phyloP scores from a whole-genome alignment of 1,284 basidiomycete genomes.

The Puccinia novopanici region DNA sequence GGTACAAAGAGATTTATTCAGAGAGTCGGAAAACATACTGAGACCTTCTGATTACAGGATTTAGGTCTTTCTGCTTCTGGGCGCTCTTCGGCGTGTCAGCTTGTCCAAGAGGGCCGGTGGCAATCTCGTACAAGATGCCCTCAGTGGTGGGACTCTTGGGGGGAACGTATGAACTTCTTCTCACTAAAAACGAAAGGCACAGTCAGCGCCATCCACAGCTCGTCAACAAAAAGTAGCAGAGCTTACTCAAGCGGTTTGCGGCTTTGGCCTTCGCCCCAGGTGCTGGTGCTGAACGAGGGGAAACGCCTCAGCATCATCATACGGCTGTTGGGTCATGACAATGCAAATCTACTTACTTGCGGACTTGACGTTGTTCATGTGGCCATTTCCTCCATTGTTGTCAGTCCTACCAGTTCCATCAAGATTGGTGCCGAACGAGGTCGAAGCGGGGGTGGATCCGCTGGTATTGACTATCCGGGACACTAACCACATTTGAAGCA shows the following conservation, averaged over 20 bases:
- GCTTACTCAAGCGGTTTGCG: background rate
- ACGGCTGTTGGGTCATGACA: background rate
- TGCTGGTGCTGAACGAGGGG: background rate
- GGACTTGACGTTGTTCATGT: background rate
- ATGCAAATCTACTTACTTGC: background rate
- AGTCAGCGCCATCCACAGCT: background rate
- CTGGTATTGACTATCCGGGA: conserved; percentile 2
- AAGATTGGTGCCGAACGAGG: conserved; percentile 34
- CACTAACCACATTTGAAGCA: background rate
- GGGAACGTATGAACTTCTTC: background rate
- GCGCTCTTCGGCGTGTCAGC: conserved; percentile 35
- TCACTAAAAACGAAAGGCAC: background rate
- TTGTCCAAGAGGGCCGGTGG: conserved; percentile 46
- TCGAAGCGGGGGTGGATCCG: conserved; percentile 14
- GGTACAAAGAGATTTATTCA: too few relatives aligned
- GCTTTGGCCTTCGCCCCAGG: conserved; percentile 11
- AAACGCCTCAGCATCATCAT: background rate
- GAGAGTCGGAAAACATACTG: background rate
- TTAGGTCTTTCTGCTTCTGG: conserved; percentile 11
- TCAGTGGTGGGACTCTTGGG: conserved; percentile 22
- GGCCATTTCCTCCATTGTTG: conserved; percentile 30
- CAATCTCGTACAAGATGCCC: conserved; percentile 30
- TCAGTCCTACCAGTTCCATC: conserved; percentile 23
- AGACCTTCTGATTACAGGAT: background rate
- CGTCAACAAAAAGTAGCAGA: background rate